Evolutionary conservation across 2,329 filamentous ascomycete species (phyloP).

Genomic region (Sordariomycetes sp.): DNA sequence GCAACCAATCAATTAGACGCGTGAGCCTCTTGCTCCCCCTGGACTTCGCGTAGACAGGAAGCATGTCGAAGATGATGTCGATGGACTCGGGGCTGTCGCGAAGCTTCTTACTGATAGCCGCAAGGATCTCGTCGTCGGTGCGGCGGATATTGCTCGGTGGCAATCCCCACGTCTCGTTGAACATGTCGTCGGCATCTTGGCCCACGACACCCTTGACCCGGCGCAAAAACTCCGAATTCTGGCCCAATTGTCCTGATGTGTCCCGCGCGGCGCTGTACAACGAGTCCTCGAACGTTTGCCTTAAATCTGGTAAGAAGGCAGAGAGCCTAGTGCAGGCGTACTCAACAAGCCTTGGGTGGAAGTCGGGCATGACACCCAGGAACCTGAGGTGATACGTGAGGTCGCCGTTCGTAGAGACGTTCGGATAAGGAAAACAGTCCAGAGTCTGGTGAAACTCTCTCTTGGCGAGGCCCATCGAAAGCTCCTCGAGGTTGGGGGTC

Average conservation of each 20-base stretch:
- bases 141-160: constrained; percentile 6
- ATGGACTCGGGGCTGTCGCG: constrained; percentile 10
- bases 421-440: constrained; percentile 16
- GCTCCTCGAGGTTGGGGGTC: constrained; percentile 16
- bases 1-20: constrained; percentile 3
- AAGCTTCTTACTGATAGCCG: constrained; percentile 9
- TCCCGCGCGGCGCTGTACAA: constrained; percentile 7
- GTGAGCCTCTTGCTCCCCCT: constrained; percentile 8
- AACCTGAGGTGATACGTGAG: constrained; percentile 9
- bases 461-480: constrained; percentile 11
- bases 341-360: constrained; percentile 8
- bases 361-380: constrained; percentile 21
- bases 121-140: constrained; percentile 10
- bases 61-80: constrained; percentile 10
- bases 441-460: constrained; percentile 16
- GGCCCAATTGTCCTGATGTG: constrained; percentile 3
- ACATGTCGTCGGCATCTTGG: constrained; percentile 7
- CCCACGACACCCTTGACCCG: constrained; percentile 6
- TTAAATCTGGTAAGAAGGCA: background rate
- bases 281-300: constrained; percentile 6
- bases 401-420: constrained; percentile 5
- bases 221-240: constrained; percentile 6
- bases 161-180: constrained; percentile 8
- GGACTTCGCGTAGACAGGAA: constrained; percentile 10
- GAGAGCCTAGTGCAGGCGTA: constrained; percentile 5